Evolutionary conservation across 2,329 filamentous ascomycete species (phyloP), one percentile per base, ranked within the genome.

Genomic region (Didymellaceae sp.): DNA sequence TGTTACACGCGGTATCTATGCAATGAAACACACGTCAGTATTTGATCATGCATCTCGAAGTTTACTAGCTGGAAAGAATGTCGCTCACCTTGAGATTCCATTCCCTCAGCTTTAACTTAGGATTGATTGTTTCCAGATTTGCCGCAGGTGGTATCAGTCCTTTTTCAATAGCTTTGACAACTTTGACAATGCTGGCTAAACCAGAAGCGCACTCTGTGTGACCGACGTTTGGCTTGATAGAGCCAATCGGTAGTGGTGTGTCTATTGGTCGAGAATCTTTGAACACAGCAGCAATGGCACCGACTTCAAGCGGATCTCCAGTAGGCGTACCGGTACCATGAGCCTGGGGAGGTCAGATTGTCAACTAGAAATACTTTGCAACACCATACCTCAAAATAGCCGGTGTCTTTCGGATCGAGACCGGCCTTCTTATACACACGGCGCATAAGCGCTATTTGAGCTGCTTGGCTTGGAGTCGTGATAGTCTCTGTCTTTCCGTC

Each of bases 251-350:
- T 3, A 65, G 49, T 9, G 37, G 24, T 11, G 14, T 20, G 14
- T 40, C 24, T 3, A 6, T 13, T 5, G 20, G 2, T 40, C 24
- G 6, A 10, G 18, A 32, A n/a, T 26, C 9, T 13, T 32, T 20
- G 32, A 66, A 63, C 1, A 60, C 55, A 2, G 26, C 35, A 2
- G 44, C 52, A 20, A 62, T 45, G 5, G 54, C 62, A 11, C 30
- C 24, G 1, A 59, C 52, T 30, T 70, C 66, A 3, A 62, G 43
- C 1, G 64, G 61, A 28, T 70, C 66, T 18, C 62, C 67, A 5
- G 78, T 81, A 26, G 78, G 75, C 2, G 83, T 86, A 4, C 83
- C 83, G 0, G 82, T 85, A 8, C 83, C 83, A 48, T 76, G 74
- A 0, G 67, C 66, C 37, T 38, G 13, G 8, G n/a, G n/a, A n/a